Evolutionary conservation across 73 alveolate species (phyloP).

Genomic region (Paramecium octaurelia): DNA sequence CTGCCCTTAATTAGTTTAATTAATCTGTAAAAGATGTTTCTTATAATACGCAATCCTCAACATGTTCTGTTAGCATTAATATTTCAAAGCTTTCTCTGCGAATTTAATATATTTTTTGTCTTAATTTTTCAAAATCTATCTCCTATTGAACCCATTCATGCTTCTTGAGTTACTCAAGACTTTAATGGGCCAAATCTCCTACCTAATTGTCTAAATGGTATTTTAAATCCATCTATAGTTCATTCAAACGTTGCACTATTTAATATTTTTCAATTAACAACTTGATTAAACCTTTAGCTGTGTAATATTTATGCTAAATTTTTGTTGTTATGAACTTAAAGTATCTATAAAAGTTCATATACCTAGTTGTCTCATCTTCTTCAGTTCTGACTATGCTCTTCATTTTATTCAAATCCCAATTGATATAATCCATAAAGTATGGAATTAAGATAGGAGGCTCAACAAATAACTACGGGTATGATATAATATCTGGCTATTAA

Average conservation of each 20-base stretch:
- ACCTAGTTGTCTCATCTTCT: not conserved
- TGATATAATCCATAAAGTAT: not conserved
- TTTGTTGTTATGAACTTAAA: not conserved
- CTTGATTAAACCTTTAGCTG: not conserved
- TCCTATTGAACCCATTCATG: not conserved
- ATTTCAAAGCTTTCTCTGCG: not conserved
- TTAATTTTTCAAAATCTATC: not conserved
- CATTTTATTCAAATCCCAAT: conserved; percentile 14
- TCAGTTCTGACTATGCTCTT: not conserved
- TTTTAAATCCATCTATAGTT: not conserved
- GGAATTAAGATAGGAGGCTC: conserved; percentile 50
- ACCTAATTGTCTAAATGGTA: not conserved
- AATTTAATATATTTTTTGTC: not conserved
- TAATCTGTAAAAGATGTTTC: not conserved
- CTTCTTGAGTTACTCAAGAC: not conserved
- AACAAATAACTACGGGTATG: not conserved
- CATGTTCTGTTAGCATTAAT: not conserved
- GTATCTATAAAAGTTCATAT: not conserved
- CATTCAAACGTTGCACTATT: conserved; percentile 1
- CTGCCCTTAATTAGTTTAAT: not conserved
- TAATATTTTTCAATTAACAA: not conserved
- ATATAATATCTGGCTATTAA: not conserved
- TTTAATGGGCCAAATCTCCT: not conserved
- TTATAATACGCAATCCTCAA: not conserved
- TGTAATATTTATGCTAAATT: not conserved